Evolutionary conservation across 2,329 filamentous ascomycete genomes (phyloP), one percentile per base, ranked within the genome.

Genomic region (Apiospora saccharicola): DNA sequence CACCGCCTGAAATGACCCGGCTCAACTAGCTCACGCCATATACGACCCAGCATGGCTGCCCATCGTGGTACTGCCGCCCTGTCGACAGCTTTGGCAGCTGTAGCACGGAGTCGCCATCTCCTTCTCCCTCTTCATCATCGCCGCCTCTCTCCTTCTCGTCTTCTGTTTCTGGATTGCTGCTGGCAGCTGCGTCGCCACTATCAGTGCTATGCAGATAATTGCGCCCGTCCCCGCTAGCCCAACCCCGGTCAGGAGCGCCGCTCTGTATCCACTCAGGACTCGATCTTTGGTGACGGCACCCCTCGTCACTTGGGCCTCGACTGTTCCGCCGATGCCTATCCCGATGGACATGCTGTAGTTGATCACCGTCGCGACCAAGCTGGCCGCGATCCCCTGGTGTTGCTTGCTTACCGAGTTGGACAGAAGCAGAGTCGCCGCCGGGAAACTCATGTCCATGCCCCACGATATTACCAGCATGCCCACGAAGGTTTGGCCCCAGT

Each of bases 281-380:
- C 43, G 43, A 22, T 72, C 34, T 26, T 49, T 43, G 4, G 74
- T 75, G 49, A 57, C 43, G 16, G 70, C 71, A 8, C 73, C 74
- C 43, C 51, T 70, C 57, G 78, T 77, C 0, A 84, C 78, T 7
- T 83, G 80, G 0, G 81, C 80, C 76, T 93, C 90, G 2, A 92
- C 86, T 0, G 90, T 92, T 0, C 90, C 91, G 0, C 91, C 91
- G 67, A 94, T 86, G 0, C 91, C 92, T 0, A 94, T 83, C 0
- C 89, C 90, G 3, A 93, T 80, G 1, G 89, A 90, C 46, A 93
- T 92, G 72, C 87, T 88, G 77, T 93, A 94, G 79, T 94, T 93
- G 73, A 93, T 88, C 14, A 91, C 84, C 0, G 90, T 92, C 44
- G 71, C 77, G 12, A 77, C 75, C 41, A 80, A 68, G 24, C 72